A percentile compares a stretch with the other conserved stretches of the same genome.
Conservation (phyloP, 371 early-diverging fungal species). For the Mucor mucedo region DNA sequence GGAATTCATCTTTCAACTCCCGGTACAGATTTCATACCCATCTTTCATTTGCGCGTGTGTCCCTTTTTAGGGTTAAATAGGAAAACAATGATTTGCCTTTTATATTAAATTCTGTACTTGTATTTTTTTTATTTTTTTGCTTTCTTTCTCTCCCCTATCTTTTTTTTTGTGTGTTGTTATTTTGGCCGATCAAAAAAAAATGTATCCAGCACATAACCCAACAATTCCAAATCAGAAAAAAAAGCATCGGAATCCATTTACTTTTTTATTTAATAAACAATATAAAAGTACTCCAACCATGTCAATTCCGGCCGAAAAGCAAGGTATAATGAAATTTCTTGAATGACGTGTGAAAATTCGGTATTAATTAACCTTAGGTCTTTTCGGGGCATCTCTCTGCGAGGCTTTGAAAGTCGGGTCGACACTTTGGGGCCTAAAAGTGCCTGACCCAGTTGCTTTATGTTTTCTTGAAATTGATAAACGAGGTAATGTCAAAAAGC, state of each 20-base stretch:
- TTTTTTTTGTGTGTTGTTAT: not conserved
- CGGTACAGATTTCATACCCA: no score
- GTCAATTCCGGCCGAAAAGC: not conserved
- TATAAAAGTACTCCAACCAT: conserved; percentile 17
- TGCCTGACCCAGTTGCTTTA: conserved; percentile 31
- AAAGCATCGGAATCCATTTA: conserved; percentile 27
- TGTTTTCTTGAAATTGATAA: conserved; percentile 30
- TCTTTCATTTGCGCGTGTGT: no score
- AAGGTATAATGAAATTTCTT: not conserved
- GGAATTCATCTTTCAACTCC: no score
- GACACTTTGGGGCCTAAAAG: conserved; percentile 22
- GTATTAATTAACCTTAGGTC: conserved; percentile 9
- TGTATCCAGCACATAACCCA: conserved; percentile 11
- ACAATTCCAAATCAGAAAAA: conserved; percentile 19
- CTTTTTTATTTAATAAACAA: conserved; percentile 24
- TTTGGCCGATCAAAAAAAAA: not conserved
- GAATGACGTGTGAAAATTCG: not conserved
- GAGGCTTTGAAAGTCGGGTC: conserved; percentile 29
- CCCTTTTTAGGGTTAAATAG: conserved; percentile 9
- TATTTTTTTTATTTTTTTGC: not conserved
- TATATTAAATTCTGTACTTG: conserved; percentile 4
- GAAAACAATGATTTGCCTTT: conserved; percentile 28
- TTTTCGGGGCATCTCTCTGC: conserved; percentile 32
- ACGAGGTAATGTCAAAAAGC: conserved; percentile 21
- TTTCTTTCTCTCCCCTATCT: not conserved